Evolutionary conservation across 768 basidiomycete genomes (phyloP).

Genomic region (Imleria badia): DNA sequence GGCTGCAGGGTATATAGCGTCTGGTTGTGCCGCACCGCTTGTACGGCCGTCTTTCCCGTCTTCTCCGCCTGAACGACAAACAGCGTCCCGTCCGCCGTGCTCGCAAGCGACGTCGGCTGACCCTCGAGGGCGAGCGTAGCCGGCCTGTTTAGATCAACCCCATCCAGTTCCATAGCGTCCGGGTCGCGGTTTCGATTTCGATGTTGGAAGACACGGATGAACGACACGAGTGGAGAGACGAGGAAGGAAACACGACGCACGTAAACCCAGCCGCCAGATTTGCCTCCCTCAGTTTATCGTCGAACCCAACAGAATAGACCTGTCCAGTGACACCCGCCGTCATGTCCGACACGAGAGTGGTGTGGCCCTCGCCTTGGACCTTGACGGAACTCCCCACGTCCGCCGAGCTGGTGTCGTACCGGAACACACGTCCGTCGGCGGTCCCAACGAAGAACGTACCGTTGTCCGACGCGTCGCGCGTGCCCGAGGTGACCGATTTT

Average conservation of each 20-base stretch:
- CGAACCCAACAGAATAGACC: conserved; percentile 74
- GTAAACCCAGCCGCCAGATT: conserved; percentile 34
- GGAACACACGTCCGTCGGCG: conserved; percentile 72
- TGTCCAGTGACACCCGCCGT: conserved; percentile 46
- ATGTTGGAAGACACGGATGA: background rate
- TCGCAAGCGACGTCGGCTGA: conserved; percentile 69
- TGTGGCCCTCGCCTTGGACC: conserved; percentile 67
- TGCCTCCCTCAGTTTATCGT: conserved; percentile 76
- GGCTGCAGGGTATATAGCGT: conserved; percentile 56
- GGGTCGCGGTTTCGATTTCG: background rate
- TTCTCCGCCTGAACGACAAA: conserved; percentile 55
- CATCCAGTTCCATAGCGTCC: background rate
- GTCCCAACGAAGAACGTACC: conserved; percentile 81
- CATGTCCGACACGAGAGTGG: conserved; percentile 66
- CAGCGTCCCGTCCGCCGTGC: conserved; percentile 57
- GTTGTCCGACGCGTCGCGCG: conserved; percentile 33
- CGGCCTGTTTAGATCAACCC: conserved; percentile 38
- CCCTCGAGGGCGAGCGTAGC: conserved; percentile 51
- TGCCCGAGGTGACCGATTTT: conserved; percentile 70
- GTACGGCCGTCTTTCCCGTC: conserved; percentile 43
- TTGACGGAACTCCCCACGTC: conserved; percentile 29
- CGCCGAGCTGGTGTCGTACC: conserved; percentile 47
- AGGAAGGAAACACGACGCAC: conserved; percentile 22
- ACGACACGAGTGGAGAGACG: background rate
- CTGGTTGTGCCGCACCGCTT: conserved; percentile 71